Evolutionary conservation across 768 basidiomycete species (phyloP), one percentile per base, ranked within the genome.

Genomic region (Naganishia vaughanmartiniae): DNA sequence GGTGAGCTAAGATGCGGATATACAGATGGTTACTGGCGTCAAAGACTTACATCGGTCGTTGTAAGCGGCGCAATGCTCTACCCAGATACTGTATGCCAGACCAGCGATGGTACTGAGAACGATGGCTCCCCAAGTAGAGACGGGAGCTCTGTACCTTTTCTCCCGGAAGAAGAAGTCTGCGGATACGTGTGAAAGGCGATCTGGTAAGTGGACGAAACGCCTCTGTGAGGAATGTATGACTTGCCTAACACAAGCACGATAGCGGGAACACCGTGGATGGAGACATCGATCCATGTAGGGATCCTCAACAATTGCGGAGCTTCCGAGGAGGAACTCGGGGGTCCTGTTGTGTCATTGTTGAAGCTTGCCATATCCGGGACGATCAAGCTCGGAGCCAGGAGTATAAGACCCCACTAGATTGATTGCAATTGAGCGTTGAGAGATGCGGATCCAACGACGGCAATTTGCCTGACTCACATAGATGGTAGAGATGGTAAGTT

Each of bases 151-250:
- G 76, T 87, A 91, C 71, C 84, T 88, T 33, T 74, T 74, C 75
- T 92, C 89, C 66, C 89, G 86, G 12, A 86, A 72, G 74, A 89
- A 83, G 78, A 92, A 93, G 76, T 92, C 81, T 77, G 72, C 31
- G 30, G 33, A 48, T 30, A 31, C 45, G 70, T 36, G 55, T 51
- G 56, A 12, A 30, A 28, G 30, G 26, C 4, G 24, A 34, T 28
- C 36, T 10, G 46, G 24, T 9, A 39, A n/a, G 42, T n/a, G 26
- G 53, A 24, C 7, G 39, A 4, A 28, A 26, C 17, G 12, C 36
- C 36, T 36, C 12, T 36, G 12, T 42, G 42, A 11, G 15, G 42
- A 42, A 15, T 42, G 42, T 42, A 42, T 21, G 26, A 57, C 78
- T 73, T 56, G 77, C 80, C 89, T 39, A 85, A 70, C 24, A 89